phyloP scores from a whole-genome alignment of 2,329 filamentous ascomycete genomes.

The Fusarium nelsonii region DNA sequence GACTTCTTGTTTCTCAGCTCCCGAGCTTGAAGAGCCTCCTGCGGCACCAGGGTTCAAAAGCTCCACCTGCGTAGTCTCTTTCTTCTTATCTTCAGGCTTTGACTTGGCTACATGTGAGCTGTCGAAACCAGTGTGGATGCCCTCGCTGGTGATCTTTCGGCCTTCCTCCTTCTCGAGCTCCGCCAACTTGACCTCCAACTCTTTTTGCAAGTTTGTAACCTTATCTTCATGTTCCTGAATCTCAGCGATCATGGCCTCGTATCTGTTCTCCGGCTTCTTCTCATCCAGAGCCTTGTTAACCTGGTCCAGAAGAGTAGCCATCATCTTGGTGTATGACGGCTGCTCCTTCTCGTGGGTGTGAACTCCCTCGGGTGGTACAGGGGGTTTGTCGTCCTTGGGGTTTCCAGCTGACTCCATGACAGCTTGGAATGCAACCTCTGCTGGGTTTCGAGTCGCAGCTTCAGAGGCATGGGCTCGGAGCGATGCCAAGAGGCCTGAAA shows the following conservation, averaged over 20 bases:
- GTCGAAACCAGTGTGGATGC: conserved; percentile 89
- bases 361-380: conserved; percentile 81
- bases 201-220: conserved; percentile 80
- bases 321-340: conserved; percentile 95
- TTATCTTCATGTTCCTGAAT: conserved; percentile 82
- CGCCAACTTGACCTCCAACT: conserved; percentile 79
- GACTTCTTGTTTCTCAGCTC: conserved; percentile 31
- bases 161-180: conserved; percentile 87
- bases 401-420: conserved; percentile 85
- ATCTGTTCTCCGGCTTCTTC: conserved; percentile 76
- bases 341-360: conserved; percentile 79
- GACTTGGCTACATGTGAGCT: conserved; percentile 83
- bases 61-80: conserved; percentile 70
- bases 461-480: conserved; percentile 80
- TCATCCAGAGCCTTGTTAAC: conserved; percentile 88
- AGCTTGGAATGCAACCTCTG: conserved; percentile 87
- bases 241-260: conserved; percentile 81
- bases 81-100: conserved; percentile 59
- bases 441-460: conserved; percentile 73
- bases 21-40: conserved; percentile 27
- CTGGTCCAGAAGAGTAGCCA: conserved; percentile 94
- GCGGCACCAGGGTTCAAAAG: conserved; percentile 77
- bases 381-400: conserved; percentile 79
- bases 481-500: conserved; percentile 80
- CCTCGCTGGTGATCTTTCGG: conserved; percentile 93